A percentile compares a stretch with the other conserved stretches of the same genome.
Evolutionary conservation across 345 rosid genomes (phyloP).

Genomic region (Lepidium aucheri): DNA sequence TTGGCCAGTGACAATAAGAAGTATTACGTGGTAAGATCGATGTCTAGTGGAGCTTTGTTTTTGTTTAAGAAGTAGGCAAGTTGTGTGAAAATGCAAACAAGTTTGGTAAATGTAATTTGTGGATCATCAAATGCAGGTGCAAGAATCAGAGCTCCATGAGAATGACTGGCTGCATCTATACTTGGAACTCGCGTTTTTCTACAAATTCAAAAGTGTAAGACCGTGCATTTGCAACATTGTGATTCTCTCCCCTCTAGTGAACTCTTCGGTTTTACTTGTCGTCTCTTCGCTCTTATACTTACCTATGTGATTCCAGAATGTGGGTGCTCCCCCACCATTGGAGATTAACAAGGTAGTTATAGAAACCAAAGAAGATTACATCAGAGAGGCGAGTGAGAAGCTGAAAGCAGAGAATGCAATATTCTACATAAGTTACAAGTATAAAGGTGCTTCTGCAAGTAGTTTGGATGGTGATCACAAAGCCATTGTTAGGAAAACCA

Average conservation of each 20-base stretch:
- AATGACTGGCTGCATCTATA: not conserved
- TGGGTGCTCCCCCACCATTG: not conserved
- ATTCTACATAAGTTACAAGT: constrained; percentile 12
- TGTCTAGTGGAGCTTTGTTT: not conserved
- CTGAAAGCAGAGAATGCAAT: not conserved
- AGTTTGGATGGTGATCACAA: not conserved
- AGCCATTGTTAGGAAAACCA: not conserved
- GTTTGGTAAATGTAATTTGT: not conserved
- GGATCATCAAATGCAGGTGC: not conserved
- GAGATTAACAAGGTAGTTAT: not conserved
- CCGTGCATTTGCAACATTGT: not conserved
- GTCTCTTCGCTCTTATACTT: not conserved
- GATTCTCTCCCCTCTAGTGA: not conserved
- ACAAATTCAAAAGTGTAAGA: not conserved
- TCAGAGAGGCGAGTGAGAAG: not conserved
- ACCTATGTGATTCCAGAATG: not conserved
- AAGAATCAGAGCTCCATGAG: not conserved
- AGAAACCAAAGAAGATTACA: not conserved
- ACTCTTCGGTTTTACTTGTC: not conserved
- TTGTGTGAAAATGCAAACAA: not conserved
- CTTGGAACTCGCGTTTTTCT: not conserved
- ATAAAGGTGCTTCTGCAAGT: not conserved
- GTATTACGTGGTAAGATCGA: not conserved
- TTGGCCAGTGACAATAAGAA: not conserved
- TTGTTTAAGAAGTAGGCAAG: not conserved